Conservation (phyloP, 208 protist genomes). For the Vickermania ingenoplastis region DNA sequence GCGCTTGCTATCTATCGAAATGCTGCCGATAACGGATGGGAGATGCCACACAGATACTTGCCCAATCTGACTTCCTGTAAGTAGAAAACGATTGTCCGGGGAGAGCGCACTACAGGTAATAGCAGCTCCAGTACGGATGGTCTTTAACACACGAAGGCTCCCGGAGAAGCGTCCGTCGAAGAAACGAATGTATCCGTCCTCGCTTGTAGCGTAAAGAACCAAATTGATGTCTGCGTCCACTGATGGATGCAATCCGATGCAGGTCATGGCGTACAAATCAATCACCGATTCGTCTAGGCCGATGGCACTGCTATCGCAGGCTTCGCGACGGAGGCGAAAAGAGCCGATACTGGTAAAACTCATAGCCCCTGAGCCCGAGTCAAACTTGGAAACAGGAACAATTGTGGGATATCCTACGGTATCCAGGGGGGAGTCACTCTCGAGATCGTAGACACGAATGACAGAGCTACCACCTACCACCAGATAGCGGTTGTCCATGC, state of each 20-base stretch:
- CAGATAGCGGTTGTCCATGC: conserved; percentile 46
- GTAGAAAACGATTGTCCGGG: conserved; percentile 48
- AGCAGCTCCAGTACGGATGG: conserved; percentile 59
- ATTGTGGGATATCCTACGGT: not conserved
- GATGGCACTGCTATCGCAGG: not conserved
- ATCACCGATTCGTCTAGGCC: not conserved
- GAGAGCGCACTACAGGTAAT: conserved; percentile 76
- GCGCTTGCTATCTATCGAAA: conserved; percentile 23
- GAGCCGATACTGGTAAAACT: conserved; percentile 74
- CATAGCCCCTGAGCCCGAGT: conserved; percentile 63
- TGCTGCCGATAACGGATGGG: conserved; percentile 55
- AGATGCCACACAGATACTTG: conserved; percentile 77
- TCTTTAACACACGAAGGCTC: conserved; percentile 49
- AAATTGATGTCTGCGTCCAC: not conserved
- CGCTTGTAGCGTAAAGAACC: conserved; percentile 59
- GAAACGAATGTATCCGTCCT: conserved; percentile 80
- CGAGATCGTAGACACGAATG: conserved; percentile 57
- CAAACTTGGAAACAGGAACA: conserved; percentile 14
- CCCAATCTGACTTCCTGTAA: conserved; percentile 80
- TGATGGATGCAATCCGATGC: conserved; percentile 2
- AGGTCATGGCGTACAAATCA: not conserved
- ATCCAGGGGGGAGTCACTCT: not conserved
- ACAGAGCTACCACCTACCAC: conserved; percentile 62
- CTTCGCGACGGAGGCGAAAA: conserved; percentile 28
- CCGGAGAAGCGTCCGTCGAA: conserved; percentile 42